Evolutionary conservation across 2,329 filamentous ascomycete species (phyloP), one percentile per base, ranked within the genome.

Genomic region (Apiospora rasikravindrae): DNA sequence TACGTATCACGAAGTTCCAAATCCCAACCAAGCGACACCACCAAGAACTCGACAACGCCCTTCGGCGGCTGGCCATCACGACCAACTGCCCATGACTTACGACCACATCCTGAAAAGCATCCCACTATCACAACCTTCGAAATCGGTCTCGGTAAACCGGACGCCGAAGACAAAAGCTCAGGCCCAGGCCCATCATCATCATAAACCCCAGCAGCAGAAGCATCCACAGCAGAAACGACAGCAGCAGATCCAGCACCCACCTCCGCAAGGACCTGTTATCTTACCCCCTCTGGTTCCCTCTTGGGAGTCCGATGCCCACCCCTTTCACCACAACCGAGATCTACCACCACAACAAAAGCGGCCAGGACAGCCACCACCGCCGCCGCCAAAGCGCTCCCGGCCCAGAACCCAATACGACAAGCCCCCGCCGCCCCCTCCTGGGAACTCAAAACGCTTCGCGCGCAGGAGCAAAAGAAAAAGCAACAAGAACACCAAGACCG

Each of bases 1-100:
- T n/a, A 64, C 33, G 40, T 40, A 64, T 40, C 57, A 64, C 29
- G 57, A 64, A n/a, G 57, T 64, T n/a, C 29, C 57, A 40, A 37
- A 64, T 13, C 57, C 57, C 22, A 14, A 13, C 22, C 19, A 22
- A 40, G 19, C 14, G 40, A 37, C 33, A 13, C 33, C 11, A 16
- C 19, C 33, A 14, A n/a, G 11, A 64, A 19, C 33, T n/a, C 33
- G 19, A 14, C 57, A n/a, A 49, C 22, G 45, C 29, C 57, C 22
- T n/a, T 40, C 33, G 11, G 24, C 13, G 10, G 10, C 4, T 64
- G 19, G 8, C 8, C 33, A 1, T 8, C 33, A 40, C 37, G 57
- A 40, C 33, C 33, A 10, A 14, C 29, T 4, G 2, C 19, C 33
- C 33, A 24, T 14, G 10, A 22, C 16, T 13, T 33, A 13, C 14